Evolutionary conservation across 2,329 filamentous ascomycete genomes (phyloP).

Genomic region (Bipolaris cookei): DNA sequence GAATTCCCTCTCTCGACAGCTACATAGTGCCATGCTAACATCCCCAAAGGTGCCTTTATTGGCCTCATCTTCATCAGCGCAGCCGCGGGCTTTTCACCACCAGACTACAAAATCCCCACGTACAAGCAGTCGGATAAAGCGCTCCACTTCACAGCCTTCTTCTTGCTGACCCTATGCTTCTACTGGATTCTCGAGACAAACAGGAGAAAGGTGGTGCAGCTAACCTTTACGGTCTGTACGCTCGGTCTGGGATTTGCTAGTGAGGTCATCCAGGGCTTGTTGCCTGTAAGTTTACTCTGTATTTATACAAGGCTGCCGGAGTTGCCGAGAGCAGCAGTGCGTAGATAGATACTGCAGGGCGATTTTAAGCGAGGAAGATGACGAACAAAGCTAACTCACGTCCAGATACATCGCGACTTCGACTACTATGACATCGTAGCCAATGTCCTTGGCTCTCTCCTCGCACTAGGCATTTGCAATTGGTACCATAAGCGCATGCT

Average conservation of each 20-base stretch:
- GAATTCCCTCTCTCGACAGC: not conserved
- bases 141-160: slow-evolving; percentile 87
- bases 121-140: slow-evolving; percentile 83
- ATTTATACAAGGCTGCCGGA: not conserved
- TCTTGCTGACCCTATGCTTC: slow-evolving; percentile 82
- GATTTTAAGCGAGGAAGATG: no score
- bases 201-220: slow-evolving; percentile 80
- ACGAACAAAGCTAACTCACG: slow-evolving; percentile 14
- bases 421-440: slow-evolving; percentile 87
- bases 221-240: slow-evolving; percentile 83
- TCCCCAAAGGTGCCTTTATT: slow-evolving; percentile 53
- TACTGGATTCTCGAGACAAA: slow-evolving; percentile 97
- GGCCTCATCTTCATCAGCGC: slow-evolving; percentile 68
- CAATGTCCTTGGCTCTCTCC: slow-evolving; percentile 80
- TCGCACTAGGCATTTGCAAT: slow-evolving; percentile 74
- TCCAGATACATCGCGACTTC: slow-evolving; percentile 60
- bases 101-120: slow-evolving; percentile 56
- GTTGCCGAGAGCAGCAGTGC: not conserved
- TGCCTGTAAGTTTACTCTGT: slow-evolving; percentile 58
- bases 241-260: slow-evolving; percentile 73
- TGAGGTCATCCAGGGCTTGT: slow-evolving; percentile 75
- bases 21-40: slow-evolving; percentile 2
- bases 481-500: slow-evolving; percentile 98
- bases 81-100: slow-evolving; percentile 73
- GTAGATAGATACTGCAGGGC: not conserved